Evolutionary conservation across 768 basidiomycete genomes (phyloP), one percentile per base, ranked within the genome.

Genomic region (Asterophora lycoperdoides): DNA sequence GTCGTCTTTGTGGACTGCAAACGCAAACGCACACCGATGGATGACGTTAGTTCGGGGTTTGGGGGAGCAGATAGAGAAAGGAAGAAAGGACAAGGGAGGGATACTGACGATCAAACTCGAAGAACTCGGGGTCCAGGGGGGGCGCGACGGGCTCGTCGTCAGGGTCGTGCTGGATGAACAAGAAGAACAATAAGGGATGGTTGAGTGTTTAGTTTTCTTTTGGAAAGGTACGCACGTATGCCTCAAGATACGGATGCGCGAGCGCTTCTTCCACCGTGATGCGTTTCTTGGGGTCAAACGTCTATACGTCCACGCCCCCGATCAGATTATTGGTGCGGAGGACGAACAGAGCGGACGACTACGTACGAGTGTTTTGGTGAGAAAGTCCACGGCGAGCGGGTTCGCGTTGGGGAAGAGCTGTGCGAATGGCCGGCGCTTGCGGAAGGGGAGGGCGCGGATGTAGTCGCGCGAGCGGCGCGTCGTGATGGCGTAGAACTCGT

Each of bases 401-500:
- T 77, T 93, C 52, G 93, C 93, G 53, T 92, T 91, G 11, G 95
- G 93, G 76, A 94, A 98, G 40, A 99, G 64, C 36, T 80, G 76
- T 29, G 83, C 76, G 60, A 99, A 93, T 23, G 90, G 82, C 54
- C 79, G 78, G 56, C 80, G 81, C 71, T 93, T 95, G 54, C 89
- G 80, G 80, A 98, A 96, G 1, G 94, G 95, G 56, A 99, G 70
- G 1, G 91, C 89, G 15, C 94, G 86, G 53, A 98, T 89, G 66
- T 98, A 98, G 63, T 98, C 94, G 38, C 93, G 84, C 41, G 93
- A 95, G 46, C 94, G 74, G 14, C 85, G 79, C 8, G 92, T 91
- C 13, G 90, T 93, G 63, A 99, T 98, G 33, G 91, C 91, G 70
- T 97, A 93, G 69, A 97, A 98, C 62, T 98, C 96, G 56, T 99